Evolutionary conservation across 352 stramenopile species (phyloP).

Genomic region (Paralagenidium karlingii): DNA sequence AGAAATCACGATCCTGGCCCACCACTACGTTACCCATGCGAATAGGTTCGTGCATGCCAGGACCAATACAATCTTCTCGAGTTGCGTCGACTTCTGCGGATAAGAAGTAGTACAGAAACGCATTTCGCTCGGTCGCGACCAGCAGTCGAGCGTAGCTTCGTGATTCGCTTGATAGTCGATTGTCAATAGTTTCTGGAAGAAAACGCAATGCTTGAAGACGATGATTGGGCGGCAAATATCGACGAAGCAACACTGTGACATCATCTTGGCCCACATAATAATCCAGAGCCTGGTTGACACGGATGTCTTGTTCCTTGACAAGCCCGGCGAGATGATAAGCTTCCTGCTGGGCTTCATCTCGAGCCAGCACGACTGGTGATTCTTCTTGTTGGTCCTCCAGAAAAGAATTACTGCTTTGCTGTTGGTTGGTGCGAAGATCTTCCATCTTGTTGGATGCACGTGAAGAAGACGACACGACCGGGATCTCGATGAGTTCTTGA

Average conservation of each 20-base stretch:
- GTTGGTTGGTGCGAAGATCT: slow-evolving; percentile 16
- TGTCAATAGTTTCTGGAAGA: slow-evolving; percentile 73
- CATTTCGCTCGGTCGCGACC: slow-evolving; percentile 40
- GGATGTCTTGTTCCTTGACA: slow-evolving; percentile 60
- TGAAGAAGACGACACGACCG: slow-evolving; percentile 33
- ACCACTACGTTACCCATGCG: slow-evolving; percentile 16
- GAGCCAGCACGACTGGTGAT: slow-evolving; percentile 42
- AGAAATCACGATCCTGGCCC: slow-evolving; percentile 16
- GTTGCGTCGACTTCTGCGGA: slow-evolving; percentile 55
- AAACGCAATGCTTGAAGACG: slow-evolving; percentile 55
- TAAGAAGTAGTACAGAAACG: slow-evolving; percentile 78
- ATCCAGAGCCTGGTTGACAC: slow-evolving; percentile 66
- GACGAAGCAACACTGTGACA: slow-evolving; percentile 54
- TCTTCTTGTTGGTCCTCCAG: slow-evolving; percentile 38
- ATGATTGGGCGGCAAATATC: slow-evolving; percentile 66
- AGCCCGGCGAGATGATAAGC: slow-evolving; percentile 56
- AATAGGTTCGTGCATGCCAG: slow-evolving; percentile 25
- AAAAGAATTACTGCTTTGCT: slow-evolving; percentile 34
- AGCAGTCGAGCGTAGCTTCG: slow-evolving; percentile 67
- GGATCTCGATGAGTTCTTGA: slow-evolving; percentile 34
- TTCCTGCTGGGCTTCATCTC: slow-evolving; percentile 67
- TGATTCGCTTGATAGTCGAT: slow-evolving; percentile 54
- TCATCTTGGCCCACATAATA: slow-evolving; percentile 53
- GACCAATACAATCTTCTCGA: slow-evolving; percentile 29
- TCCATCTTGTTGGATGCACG: slow-evolving; percentile 44